Conservation (phyloP, 148 eudicot species). For the Dysphania ambrosioides region DNA sequence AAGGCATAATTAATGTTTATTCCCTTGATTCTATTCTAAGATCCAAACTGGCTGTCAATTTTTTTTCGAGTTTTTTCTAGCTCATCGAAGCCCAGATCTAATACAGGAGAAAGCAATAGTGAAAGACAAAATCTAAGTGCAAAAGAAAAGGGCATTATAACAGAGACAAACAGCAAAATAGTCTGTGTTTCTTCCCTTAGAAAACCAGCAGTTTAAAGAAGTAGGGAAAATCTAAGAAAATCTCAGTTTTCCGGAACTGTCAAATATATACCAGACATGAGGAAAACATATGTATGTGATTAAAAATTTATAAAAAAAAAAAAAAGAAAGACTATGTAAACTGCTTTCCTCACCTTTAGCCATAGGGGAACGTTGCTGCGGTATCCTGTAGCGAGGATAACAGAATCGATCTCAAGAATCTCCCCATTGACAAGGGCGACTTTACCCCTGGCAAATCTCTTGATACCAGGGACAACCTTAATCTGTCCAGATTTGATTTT, state of each 20-base stretch:
- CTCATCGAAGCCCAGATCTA: slow-evolving; percentile 32
- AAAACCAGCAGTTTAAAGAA: neutral
- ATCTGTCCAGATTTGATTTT: slow-evolving; percentile 68
- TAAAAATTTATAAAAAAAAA: no score
- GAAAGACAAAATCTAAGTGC: slow-evolving; percentile 24
- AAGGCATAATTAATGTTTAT: neutral
- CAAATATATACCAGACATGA: slow-evolving; percentile 37
- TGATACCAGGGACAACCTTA: slow-evolving; percentile 77
- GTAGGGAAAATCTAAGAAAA: slow-evolving; percentile 37
- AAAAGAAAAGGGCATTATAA: no score
- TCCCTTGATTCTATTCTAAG: slow-evolving; percentile 16
- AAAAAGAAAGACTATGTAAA: no score
- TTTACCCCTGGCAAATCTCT: slow-evolving; percentile 48
- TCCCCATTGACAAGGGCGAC: slow-evolving; percentile 58
- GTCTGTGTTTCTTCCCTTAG: neutral
- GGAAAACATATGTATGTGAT: no score
- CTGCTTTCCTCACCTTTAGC: slow-evolving; percentile 92
- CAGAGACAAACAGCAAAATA: neutral
- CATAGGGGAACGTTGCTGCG: slow-evolving; percentile 83
- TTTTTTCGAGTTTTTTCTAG: neutral
- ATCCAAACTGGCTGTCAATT: slow-evolving; percentile 15
- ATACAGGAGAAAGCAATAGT: neutral
- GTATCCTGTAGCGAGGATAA: slow-evolving; percentile 82
- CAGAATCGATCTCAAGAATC: slow-evolving; percentile 59
- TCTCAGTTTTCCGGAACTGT: slow-evolving; percentile 52